Conservation (phyloP, 768 basidiomycete genomes). For the Omphalotus guepiniiformis region DNA sequence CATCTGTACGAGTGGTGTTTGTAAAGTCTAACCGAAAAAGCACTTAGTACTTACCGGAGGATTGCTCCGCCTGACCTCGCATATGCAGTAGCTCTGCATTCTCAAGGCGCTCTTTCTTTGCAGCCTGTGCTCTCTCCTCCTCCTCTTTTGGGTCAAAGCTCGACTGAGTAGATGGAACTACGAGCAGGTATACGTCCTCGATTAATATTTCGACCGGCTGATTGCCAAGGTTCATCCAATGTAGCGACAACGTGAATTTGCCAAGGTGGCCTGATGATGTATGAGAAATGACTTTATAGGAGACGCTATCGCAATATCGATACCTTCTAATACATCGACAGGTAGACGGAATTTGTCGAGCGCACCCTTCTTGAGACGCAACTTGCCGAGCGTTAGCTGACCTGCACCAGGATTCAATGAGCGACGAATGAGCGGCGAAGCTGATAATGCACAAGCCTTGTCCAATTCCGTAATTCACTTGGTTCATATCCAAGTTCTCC, state of each 20-base stretch:
- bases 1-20: constrained; percentile 25
- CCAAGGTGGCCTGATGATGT: constrained; percentile 67
- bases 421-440: constrained; percentile 7
- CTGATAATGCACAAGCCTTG: constrained; percentile 54
- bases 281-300: neutral
- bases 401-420: constrained; percentile 35
- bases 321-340: constrained; percentile 94
- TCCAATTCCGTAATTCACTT: constrained; percentile 90
- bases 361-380: constrained; percentile 88
- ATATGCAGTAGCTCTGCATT: constrained; percentile 83
- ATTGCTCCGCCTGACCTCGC: constrained; percentile 48
- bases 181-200: constrained; percentile 93
- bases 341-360: constrained; percentile 95
- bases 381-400: constrained; percentile 70
- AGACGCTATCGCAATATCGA: neutral
- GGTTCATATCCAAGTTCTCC: constrained; percentile 91
- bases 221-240: constrained; percentile 87
- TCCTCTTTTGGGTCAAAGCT: constrained; percentile 79
- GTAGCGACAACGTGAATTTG: constrained; percentile 78
- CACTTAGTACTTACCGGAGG: constrained; percentile 35
- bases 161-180: constrained; percentile 72
- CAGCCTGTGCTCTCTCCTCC: constrained; percentile 72
- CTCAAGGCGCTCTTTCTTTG: constrained; percentile 84
- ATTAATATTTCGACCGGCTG: constrained; percentile 88
- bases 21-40: neutral